Evolutionary conservation across 352 stramenopile genomes (phyloP), one percentile per base, ranked within the genome.

Genomic region (Phytophthora melonis): DNA sequence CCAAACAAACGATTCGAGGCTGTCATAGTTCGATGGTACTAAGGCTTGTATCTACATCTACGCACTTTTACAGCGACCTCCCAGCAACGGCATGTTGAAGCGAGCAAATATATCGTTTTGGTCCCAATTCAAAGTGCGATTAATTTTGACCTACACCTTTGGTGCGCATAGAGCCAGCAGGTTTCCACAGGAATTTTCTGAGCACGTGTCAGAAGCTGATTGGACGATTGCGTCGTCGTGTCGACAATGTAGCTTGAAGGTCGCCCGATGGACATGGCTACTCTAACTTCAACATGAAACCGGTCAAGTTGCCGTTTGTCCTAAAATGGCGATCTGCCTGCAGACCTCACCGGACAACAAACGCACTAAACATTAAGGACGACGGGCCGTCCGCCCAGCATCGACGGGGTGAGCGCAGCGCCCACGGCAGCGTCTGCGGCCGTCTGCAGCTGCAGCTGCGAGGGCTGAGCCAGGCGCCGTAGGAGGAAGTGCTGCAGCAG

Each of bases 341-440:
- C 18, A 19, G 43, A 50, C 18, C 50, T 7, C 50, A 43, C 11
- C 10, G 19, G 45, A 32, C 23, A 36, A 34, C n/a, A 13, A 50
- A 58, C 18, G 45, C 41, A 61, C 63, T 77, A 72, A 49, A 75
- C 49, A 27, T 75, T 63, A 14, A 70, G 59, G 43, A 64, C 58
- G 23, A 75, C 55, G 2, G 16, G 21, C 4, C 25, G 63, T 36
- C 30, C 39, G 34, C 59, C 60, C 30, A 86, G 19, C 6, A 88
- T 60, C 47, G 67, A 73, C n/a, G 79, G 75, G 7, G 76, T 63
- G 32, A 92, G 58, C 16, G 84, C 83, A 0, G 87, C 84, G 5
- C 87, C 87, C 18, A 93, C 74, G 1, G 87, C 87, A 0, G 87
- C 87, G 49, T 93, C 87, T 0, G 76, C 77, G 5, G 75, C 83